phyloP scores from a whole-genome alignment of 148 eudicot species.

The Suaeda aralocaspica region DNA sequence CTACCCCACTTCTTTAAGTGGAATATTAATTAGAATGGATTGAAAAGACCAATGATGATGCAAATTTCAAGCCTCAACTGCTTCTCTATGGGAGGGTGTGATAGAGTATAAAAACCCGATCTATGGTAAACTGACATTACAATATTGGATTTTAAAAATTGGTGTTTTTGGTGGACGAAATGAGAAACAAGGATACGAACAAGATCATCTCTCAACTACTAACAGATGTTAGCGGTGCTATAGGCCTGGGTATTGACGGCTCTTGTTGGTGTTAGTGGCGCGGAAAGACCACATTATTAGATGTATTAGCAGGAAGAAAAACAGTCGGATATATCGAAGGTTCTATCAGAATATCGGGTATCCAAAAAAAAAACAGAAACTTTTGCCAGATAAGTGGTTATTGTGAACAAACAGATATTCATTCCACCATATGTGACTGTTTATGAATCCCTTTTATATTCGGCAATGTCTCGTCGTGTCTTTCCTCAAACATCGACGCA shows the following conservation, averaged over 20 bases:
- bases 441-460: slow-evolving; percentile 62
- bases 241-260: slow-evolving; percentile 79
- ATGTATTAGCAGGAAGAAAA: slow-evolving; percentile 83
- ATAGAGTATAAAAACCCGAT: too few relatives aligned
- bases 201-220: slow-evolving; percentile 58
- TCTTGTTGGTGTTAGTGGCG: slow-evolving; percentile 83
- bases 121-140: too few relatives aligned
- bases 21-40: too few relatives aligned
- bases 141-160: too few relatives aligned
- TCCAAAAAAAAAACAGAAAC: slow-evolving; percentile 61
- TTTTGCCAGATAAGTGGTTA: slow-evolving; percentile 78
- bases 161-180: slow-evolving; percentile 39
- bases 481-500: slow-evolving; percentile 50
- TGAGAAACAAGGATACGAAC: slow-evolving; percentile 53
- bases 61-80: too few relatives aligned
- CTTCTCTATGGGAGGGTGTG: too few relatives aligned
- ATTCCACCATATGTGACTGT: slow-evolving; percentile 77
- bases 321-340: slow-evolving; percentile 79
- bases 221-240: slow-evolving; percentile 69
- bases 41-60: too few relatives aligned
- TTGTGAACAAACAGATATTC: slow-evolving; percentile 79
- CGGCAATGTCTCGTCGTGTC: slow-evolving; percentile 78
- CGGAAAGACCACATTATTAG: slow-evolving; percentile 93
- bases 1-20: too few relatives aligned
- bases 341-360: slow-evolving; percentile 57